Evolutionary conservation across 805 yeast species (phyloP).

Genomic region (Blastobotrys parvus): DNA sequence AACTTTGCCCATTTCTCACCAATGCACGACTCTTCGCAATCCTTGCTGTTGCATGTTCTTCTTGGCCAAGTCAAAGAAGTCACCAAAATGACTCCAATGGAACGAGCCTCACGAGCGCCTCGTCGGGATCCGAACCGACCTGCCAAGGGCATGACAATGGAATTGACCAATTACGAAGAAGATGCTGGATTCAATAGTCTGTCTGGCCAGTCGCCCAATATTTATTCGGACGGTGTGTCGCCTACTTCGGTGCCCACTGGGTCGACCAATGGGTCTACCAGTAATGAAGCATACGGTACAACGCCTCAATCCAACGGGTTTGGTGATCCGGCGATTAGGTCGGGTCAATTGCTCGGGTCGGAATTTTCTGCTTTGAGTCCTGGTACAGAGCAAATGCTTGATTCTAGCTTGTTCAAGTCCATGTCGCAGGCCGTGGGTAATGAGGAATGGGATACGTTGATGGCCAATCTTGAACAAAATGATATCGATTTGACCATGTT

Average conservation of each 20-base stretch:
- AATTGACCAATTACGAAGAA: background rate
- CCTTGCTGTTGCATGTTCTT: conserved; percentile 11
- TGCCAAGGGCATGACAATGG: conserved; percentile 3
- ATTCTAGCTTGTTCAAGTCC: conserved; percentile 4
- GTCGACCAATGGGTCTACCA: background rate
- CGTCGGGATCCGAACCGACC: background rate
- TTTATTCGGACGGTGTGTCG: background rate
- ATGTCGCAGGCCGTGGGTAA: conserved; percentile 13
- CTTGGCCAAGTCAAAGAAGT: conserved; percentile 14
- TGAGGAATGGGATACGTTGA: conserved; percentile 19
- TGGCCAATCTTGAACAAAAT: conserved; percentile 9
- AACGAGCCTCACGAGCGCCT: background rate
- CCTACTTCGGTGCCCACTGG: background rate
- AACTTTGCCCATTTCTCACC: conserved; percentile 7
- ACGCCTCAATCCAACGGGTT: background rate
- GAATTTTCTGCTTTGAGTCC: background rate
- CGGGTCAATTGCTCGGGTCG: background rate
- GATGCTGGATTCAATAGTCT: background rate
- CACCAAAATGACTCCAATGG: conserved; percentile 9
- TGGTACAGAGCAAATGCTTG: background rate
- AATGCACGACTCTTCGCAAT: conserved; percentile 9
- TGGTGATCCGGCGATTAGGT: background rate
- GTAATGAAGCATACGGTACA: background rate
- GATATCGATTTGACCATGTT: background rate
- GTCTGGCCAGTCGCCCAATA: background rate